Evolutionary conservation across 805 yeast species (phyloP).

Genomic region (Isabelozyma pseudorhagii): DNA sequence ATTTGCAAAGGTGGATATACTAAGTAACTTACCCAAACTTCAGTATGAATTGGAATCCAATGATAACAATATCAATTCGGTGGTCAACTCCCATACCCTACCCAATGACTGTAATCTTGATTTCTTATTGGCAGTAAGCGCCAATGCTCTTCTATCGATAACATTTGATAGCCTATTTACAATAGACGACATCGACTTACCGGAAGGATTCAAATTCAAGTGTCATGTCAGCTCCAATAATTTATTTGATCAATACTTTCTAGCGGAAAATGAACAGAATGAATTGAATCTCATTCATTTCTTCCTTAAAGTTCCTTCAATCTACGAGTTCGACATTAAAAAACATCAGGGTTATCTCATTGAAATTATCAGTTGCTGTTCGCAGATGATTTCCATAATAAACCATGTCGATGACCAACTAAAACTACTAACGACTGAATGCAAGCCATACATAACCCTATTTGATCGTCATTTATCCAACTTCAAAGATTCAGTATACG

Average conservation of each 20-base stretch:
- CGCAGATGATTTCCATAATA: constrained; percentile 22
- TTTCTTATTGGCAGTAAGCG: constrained; percentile 23
- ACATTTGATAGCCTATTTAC: constrained; percentile 31
- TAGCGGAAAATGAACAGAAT: constrained; percentile 11
- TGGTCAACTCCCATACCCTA: not conserved
- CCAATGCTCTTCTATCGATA: constrained; percentile 17
- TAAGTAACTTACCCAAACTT: constrained; percentile 34
- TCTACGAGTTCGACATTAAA: not conserved
- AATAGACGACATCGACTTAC: constrained; percentile 20
- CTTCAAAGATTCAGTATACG: constrained; percentile 23
- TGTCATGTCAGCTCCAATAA: constrained; percentile 15
- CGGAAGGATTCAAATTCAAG: constrained; percentile 9
- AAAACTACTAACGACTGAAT: constrained; percentile 13
- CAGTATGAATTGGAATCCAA: constrained; percentile 6
- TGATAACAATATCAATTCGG: constrained; percentile 3
- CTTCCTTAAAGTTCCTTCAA: not conserved
- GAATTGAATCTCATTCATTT: constrained; percentile 8
- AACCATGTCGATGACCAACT: constrained; percentile 22
- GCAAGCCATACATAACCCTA: constrained; percentile 19
- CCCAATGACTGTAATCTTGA: constrained; percentile 5
- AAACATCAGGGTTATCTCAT: constrained; percentile 11
- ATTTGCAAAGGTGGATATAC: constrained; percentile 25
- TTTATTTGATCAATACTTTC: constrained; percentile 23
- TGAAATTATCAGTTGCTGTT: constrained; percentile 18
- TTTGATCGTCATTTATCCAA: constrained; percentile 33